These are phyloP conservation scores for Lachnellula arida DNA, from an alignment of 2,329 filamentous ascomycete species.

Conservation along the genomic window DNA sequence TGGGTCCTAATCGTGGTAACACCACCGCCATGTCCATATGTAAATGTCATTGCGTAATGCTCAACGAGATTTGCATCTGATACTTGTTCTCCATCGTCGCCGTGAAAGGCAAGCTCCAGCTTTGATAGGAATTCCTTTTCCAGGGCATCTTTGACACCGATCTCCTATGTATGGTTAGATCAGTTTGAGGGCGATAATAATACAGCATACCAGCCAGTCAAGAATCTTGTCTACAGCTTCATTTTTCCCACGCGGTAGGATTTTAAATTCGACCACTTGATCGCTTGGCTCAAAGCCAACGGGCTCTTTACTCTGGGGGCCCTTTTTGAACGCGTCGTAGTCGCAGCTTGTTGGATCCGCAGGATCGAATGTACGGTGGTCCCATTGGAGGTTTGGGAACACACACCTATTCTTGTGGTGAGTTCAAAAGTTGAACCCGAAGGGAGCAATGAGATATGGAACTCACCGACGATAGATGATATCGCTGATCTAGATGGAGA, in stretches of 20 bases:
- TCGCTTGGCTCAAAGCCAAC: constrained; percentile 5
- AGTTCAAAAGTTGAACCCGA: background rate
- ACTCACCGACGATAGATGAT: constrained; percentile 10
- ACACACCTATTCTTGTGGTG: constrained; percentile 2
- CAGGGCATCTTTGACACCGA: constrained; percentile 21
- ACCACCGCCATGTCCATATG: constrained; percentile 12
- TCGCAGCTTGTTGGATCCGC: constrained; percentile 14
- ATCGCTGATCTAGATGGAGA: constrained; percentile 13
- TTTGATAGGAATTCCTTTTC: constrained; percentile 19
- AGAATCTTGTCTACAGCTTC: constrained; percentile 23
- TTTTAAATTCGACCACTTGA: constrained; percentile 10
- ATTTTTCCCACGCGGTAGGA: constrained; percentile 16
- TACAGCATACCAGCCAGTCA: constrained; percentile 21
- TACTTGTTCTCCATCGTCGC: constrained; percentile 9
- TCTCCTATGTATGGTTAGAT: constrained; percentile 18
- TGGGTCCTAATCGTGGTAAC: background rate
- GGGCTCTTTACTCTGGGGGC: background rate
- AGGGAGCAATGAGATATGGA: background rate
- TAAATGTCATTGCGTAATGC: constrained; percentile 22
- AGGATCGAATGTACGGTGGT: constrained; percentile 13
- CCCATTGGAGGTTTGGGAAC: constrained; percentile 5
- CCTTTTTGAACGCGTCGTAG: constrained; percentile 19
- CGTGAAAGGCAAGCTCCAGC: constrained; percentile 24
- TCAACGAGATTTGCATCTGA: constrained; percentile 18
- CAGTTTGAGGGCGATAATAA: background rate